Evolutionary conservation across 2,329 filamentous ascomycete genomes (phyloP), one percentile per base, ranked within the genome.

Genomic region (Exophiala spinifera): DNA sequence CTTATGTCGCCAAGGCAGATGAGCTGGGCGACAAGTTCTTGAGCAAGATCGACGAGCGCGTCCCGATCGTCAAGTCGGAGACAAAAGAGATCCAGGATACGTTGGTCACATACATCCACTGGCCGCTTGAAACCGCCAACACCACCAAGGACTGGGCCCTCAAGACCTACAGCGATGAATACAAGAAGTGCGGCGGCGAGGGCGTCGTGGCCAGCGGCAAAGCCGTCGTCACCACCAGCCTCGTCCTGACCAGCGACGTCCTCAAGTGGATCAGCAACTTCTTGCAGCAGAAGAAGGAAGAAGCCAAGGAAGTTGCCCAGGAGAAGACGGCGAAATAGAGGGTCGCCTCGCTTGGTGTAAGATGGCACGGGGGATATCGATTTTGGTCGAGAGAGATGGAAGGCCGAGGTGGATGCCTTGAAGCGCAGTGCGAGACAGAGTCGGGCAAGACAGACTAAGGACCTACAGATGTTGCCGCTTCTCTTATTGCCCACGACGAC

Each of bases 1-100:
- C 92, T 1, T 96, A 96, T 73, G 81, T 95, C 62, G 78, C 83
- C 70, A 89, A 86, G 71, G 91, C 85, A 67, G 94, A 97, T 70
- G 74, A 82, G 55, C 74, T 95, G 49, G 88, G 86, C 62, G 85
- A 90, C 72, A 78, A 82, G 69, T 82, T 86, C n/a, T 78, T 92
- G 61, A 76, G 72, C 65, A 83, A 80, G 66, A 76, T 92, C 64
- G 88, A 92, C 63, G 74, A 82, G 69, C 81, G 76, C 60, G 86
- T 91, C 70, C 88, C 88, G 49, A 78, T 81, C 56, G 79, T 92
- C 70, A 89, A 86, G 77, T 86, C 90, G 74, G 84, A 88, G 47
- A 88, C 87, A 21, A 77, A 80, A 61, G 85, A 89, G 69, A 77
- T 91, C 49, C 83, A 83, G 71, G 77, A 76, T 55, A 81, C 84